Evolutionary conservation across 352 stramenopile genomes (phyloP).

Genomic region (Phytophthora chlamydospora): DNA sequence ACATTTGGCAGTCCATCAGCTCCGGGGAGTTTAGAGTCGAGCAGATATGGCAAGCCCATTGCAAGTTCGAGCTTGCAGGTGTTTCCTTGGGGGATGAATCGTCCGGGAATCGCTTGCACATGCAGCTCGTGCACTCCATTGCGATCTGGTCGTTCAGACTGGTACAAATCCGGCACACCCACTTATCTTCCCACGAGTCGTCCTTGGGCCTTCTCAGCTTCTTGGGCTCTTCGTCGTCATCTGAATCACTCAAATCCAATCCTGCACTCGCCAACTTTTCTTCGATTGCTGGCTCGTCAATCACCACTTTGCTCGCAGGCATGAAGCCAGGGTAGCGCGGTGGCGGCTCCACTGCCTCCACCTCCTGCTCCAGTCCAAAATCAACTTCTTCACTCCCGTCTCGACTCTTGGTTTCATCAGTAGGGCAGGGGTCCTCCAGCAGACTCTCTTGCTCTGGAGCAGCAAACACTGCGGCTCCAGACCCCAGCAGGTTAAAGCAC

Average conservation of each 20-base stretch:
- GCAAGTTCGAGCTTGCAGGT: conserved; percentile 6
- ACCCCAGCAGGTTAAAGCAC: conserved; percentile 55
- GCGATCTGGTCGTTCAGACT: conserved; percentile 28
- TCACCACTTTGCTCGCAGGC: conserved; percentile 29
- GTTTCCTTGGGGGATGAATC: neutral
- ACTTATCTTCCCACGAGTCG: conserved; percentile 26
- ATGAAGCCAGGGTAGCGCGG: conserved; percentile 26
- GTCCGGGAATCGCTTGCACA: conserved; percentile 15
- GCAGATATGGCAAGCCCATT: conserved; percentile 40
- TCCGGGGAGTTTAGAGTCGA: conserved; percentile 33
- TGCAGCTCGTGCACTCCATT: conserved; percentile 31
- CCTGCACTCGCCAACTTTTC: conserved; percentile 56
- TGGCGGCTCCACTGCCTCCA: conserved; percentile 5
- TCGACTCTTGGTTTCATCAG: conserved; percentile 15
- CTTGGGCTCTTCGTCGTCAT: conserved; percentile 34
- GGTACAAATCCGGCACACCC: conserved; percentile 41
- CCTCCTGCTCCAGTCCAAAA: neutral
- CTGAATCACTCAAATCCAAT: conserved; percentile 59
- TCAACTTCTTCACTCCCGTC: conserved; percentile 8
- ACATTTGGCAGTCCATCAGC: conserved; percentile 28
- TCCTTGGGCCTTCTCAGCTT: conserved; percentile 15
- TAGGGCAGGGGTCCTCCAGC: conserved; percentile 4
- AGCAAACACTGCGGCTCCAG: conserved; percentile 30
- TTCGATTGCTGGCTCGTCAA: conserved; percentile 35
- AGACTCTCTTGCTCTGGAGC: neutral